Evolutionary conservation across 2,329 filamentous ascomycete species (phyloP).

Genomic region (Exophiala spinifera): DNA sequence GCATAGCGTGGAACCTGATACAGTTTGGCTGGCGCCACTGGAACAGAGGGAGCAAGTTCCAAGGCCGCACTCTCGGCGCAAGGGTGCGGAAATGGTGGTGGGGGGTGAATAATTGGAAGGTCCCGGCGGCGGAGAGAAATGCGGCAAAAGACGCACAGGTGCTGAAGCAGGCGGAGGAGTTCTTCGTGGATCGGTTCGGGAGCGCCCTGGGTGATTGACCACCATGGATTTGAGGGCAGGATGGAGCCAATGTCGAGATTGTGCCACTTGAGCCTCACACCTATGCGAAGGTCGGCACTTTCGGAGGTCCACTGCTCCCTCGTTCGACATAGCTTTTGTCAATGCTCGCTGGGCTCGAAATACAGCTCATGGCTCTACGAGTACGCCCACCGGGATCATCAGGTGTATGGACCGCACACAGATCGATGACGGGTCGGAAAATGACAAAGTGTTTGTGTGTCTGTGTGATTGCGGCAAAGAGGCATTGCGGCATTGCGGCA

Average conservation of each 20-base stretch:
- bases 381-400: too few relatives aligned
- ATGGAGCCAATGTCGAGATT: too few relatives aligned
- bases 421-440: too few relatives aligned
- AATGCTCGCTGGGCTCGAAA: too few relatives aligned
- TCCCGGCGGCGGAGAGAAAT: constrained; percentile 51
- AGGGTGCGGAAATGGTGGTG: constrained; percentile 90
- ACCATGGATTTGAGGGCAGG: background rate
- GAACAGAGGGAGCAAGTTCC: constrained; percentile 75
- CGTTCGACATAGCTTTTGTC: too few relatives aligned
- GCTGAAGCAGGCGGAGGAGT: constrained; percentile 42
- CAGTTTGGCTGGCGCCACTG: constrained; percentile 86
- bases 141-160: constrained; percentile 32
- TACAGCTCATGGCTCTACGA: too few relatives aligned
- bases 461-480: too few relatives aligned
- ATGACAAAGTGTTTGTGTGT: too few relatives aligned
- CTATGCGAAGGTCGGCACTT: too few relatives aligned
- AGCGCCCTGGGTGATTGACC: constrained; percentile 26
- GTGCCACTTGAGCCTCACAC: background rate
- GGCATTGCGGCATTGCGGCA: too few relatives aligned
- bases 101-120: constrained; percentile 83
- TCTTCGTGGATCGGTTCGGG: constrained; percentile 28
- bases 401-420: too few relatives aligned
- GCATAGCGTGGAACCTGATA: constrained; percentile 80
- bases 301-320: too few relatives aligned
- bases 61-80: constrained; percentile 70